Evolutionary conservation across 23 red algal species (phyloP).

Genomic region (Gracilariopsis chorda): DNA sequence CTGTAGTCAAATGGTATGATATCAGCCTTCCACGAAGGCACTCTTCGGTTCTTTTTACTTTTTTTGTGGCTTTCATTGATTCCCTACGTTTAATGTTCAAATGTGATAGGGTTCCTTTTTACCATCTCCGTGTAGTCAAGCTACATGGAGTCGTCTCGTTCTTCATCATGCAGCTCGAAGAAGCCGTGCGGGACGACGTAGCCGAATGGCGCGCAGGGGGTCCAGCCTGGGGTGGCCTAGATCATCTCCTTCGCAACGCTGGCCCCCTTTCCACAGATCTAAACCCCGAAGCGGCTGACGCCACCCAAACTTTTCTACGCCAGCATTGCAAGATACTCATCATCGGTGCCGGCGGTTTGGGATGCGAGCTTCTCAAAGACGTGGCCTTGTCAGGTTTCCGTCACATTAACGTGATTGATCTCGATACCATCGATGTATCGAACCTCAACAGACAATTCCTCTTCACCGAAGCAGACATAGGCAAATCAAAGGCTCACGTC

Average conservation of each 20-base stretch:
- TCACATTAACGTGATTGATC: slow-evolving; percentile 85
- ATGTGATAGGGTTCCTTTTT: neutral
- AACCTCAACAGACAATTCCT: slow-evolving; percentile 99
- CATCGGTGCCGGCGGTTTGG: slow-evolving; percentile 93
- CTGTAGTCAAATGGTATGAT: slow-evolving; percentile 81
- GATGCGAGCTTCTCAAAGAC: slow-evolving; percentile 88
- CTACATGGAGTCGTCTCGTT: neutral
- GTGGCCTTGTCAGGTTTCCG: slow-evolving; percentile 82
- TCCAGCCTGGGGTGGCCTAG: slow-evolving; percentile 24
- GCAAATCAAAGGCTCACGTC: slow-evolving; percentile 82
- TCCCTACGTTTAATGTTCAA: neutral
- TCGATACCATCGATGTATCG: slow-evolving; percentile 93
- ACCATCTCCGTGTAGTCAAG: neutral
- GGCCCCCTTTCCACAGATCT: slow-evolving; percentile 23
- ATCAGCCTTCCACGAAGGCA: slow-evolving; percentile 71
- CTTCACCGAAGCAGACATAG: slow-evolving; percentile 79
- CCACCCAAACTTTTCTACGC: slow-evolving; percentile 44
- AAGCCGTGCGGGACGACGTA: neutral
- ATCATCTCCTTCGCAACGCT: slow-evolving; percentile 46
- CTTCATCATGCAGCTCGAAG: neutral
- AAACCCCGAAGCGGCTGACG: neutral
- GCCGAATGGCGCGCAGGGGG: slow-evolving; percentile 20
- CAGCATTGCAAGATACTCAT: slow-evolving; percentile 75
- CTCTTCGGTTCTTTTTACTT: slow-evolving; percentile 9
- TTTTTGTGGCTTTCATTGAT: neutral